Percentiles rank a stretch among this genome's conserved stretches.
These are phyloP conservation scores for Corchorus olitorius DNA, from an alignment of 345 rosid species.

Conservation along the genomic window DNA sequence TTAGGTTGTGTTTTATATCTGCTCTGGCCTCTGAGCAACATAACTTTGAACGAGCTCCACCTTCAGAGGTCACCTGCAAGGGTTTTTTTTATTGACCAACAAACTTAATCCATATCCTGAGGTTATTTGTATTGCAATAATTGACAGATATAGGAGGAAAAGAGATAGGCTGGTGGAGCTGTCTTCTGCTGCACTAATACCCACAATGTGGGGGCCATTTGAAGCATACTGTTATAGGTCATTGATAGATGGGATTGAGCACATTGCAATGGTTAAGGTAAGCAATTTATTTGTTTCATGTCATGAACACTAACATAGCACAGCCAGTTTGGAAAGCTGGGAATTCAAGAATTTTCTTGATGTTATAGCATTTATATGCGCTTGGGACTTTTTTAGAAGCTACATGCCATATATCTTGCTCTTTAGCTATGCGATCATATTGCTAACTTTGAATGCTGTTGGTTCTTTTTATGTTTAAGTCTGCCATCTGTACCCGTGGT, in stretches of 20 bases:
- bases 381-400: not conserved
- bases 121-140: not conserved
- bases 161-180: slow-evolving; percentile 78
- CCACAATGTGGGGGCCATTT: slow-evolving; percentile 95
- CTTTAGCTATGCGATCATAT: not conserved
- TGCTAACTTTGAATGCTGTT: not conserved
- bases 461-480: not conserved
- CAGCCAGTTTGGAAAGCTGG: not conserved
- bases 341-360: not conserved
- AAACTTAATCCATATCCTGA: slow-evolving; percentile 6
- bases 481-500: not conserved
- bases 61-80: not conserved
- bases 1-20: not conserved
- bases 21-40: not conserved
- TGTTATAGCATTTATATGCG: not conserved
- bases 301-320: not conserved
- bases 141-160: slow-evolving; percentile 77
- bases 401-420: not conserved
- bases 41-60: not conserved
- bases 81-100: not conserved
- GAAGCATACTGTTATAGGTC: slow-evolving; percentile 81
- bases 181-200: slow-evolving; percentile 69
- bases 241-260: slow-evolving; percentile 86
- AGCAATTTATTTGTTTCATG: slow-evolving; percentile 15
- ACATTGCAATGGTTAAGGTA: slow-evolving; percentile 97